These are phyloP conservation scores for Picea glauca DNA, from an alignment of 75 land plant species.

Conservation along the genomic window DNA sequence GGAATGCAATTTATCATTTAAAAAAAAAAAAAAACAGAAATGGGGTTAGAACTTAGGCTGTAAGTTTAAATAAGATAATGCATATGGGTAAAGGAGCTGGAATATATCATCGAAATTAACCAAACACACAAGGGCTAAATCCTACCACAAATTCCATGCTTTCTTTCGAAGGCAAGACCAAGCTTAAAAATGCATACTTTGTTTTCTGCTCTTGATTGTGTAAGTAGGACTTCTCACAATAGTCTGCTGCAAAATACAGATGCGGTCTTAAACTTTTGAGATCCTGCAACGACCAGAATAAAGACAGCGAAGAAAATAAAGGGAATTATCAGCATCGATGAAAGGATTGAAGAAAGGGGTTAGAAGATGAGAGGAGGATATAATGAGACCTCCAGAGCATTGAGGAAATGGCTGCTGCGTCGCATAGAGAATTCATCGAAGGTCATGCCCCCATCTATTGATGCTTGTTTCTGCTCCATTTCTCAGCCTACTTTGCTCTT, in stretches of 20 bases:
- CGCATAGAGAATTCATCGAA: conserved; percentile 43
- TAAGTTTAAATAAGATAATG: too few species aligned
- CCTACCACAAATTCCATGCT: not conserved
- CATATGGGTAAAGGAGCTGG: not conserved
- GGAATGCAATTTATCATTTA: not conserved
- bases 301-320: not conserved
- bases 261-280: conserved; percentile 44
- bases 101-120: not conserved
- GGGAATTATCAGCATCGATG: not conserved
- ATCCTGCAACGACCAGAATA: conserved; percentile 22
- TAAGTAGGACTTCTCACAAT: conserved; percentile 49
- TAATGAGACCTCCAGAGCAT: conserved; percentile 20
- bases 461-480: not conserved
- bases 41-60: too few species aligned
- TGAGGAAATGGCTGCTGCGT: conserved; percentile 32
- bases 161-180: not conserved
- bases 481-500: not conserved
- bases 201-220: conserved; percentile 40
- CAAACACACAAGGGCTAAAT: not conserved
- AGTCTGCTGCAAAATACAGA: conserved; percentile 50
- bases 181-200: conserved; percentile 19
- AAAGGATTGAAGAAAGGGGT: conserved; percentile 4
- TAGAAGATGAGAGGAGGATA: conserved; percentile 4
- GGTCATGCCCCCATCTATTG: conserved; percentile 19
- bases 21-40: not conserved